Evolutionary conservation across 768 basidiomycete species (phyloP), one percentile per base, ranked within the genome.

Genomic region (Boletales sp.): DNA sequence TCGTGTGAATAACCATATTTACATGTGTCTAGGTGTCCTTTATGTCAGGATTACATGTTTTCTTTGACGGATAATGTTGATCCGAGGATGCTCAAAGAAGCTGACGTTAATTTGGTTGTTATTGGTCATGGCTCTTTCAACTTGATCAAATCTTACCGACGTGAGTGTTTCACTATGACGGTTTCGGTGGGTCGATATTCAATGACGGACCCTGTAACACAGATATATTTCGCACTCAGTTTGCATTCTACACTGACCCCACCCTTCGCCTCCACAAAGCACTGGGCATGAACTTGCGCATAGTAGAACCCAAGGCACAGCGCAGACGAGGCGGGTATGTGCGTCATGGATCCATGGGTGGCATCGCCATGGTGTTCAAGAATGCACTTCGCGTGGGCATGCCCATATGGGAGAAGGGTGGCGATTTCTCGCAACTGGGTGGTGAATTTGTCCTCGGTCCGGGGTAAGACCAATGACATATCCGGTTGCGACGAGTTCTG

Each of bases 31-130:
- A 80, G 82, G 78, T 94, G 91, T 62, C 85, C 88, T 0, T 68
- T 83, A 12, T 91, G 89, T 66, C 90, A 92, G 61, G 92, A 95
- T 65, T 96, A 94, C 66, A 82, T 94, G 76, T 74, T 80, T 37
- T 84, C 82, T 32, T 75, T 90, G 55, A 69, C 72, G 69, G 72
- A 63, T 45, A 73, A 77, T 41, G 65, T 83, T 55, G 54, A 79
- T 56, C 63, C 71, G 49, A 72, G 72, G 66, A 66, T 72, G 7
- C 72, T 87, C 19, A 68, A 73, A 50, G 65, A 69, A 53, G 73
- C 76, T 19, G 72, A 74, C 25, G 75, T 86, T 30, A 78, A 82
- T 46, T 65, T 93, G 39, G 74, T 92, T 42, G 74, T 94, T 57
- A 82, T 94, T 63, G 80, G 87, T 40, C 87, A 90, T 60, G 92